Evolutionary conservation across 768 basidiomycete species (phyloP), one percentile per base, ranked within the genome.

Genomic region (Rhizopogon sp.): DNA sequence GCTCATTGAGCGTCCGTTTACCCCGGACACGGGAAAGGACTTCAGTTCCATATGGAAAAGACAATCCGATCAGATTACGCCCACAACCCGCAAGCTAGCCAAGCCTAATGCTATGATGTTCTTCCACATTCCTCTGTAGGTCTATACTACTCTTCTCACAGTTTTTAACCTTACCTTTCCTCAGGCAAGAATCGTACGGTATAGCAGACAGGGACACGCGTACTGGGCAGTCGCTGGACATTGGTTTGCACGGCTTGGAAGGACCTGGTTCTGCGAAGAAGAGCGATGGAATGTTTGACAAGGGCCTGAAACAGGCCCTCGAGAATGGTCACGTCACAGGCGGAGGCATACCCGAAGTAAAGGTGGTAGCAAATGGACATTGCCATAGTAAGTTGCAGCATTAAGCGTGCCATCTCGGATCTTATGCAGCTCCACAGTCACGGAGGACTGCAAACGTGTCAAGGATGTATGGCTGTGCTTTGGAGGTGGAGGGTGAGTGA

Each of bases 91-190:
- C 62, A 77, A 75, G 53, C 76, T 94, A 3, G 91, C 90, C 4
- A 98, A 97, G 69, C 96, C 96, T 1, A 98, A 98, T 63, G 96
- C 93, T 0, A 69, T 98, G 61, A 90, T 93, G 88, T 97, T 96
- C 74, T 98, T 97, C 84, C 96, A 98, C 61, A 98, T 99, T 45
- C 96, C 96, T 50, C 65, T 98, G 87, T 91, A 65, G 20, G 86
- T 75, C 3, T 8, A 49, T 49, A 25, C 7, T 49, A 16, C 35
- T 0, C 28, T 10, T 29, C 33, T 58, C 29, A 8, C 39, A 52
- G 11, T 29, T 28, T 31, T 22, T 37, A 13, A 7, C 7, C 49
- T 43, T 20, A 14, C 16, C 25, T 37, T 51, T 6, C 35, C 41
- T 13, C 60, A 92, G 90, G 33, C 84, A 81, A 49, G 92, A 95